Evolutionary conservation across 2,329 filamentous ascomycete species (phyloP).

Genomic region (Aspergillus melleus): DNA sequence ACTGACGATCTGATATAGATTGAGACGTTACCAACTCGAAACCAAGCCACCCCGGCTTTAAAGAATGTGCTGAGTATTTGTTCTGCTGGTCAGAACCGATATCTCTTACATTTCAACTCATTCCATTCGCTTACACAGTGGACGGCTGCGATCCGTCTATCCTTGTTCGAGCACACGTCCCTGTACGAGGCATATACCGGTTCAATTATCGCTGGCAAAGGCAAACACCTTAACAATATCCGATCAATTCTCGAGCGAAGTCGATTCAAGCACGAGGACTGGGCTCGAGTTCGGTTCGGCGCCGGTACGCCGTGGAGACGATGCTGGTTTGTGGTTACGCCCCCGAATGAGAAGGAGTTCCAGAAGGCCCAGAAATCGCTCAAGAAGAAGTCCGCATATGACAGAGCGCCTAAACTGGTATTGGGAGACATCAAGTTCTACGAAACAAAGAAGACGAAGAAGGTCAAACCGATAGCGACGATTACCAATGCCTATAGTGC

Average conservation of each 20-base stretch:
- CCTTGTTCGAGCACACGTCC: conserved; percentile 91
- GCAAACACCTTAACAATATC: conserved; percentile 85
- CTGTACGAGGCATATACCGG: conserved; percentile 97
- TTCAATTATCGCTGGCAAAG: conserved; percentile 91
- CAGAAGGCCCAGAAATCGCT: conserved; percentile 78
- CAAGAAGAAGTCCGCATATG: conserved; percentile 81
- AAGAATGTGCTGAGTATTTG: conserved; percentile 96
- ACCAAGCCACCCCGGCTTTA: conserved; percentile 72
- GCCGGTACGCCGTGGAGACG: conserved; percentile 94
- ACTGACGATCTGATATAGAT: conserved; percentile 55
- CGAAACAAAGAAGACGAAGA: conserved; percentile 91
- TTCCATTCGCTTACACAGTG: conserved; percentile 91
- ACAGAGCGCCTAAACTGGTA: conserved; percentile 67
- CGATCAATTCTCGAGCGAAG: conserved; percentile 81
- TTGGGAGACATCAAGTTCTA: conserved; percentile 96
- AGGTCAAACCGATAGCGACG: conserved; percentile 83
- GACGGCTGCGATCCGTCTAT: conserved; percentile 89
- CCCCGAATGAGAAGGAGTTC: conserved; percentile 90
- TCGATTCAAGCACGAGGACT: conserved; percentile 77
- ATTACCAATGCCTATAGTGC: conserved; percentile 88
- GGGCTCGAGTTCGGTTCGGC: conserved; percentile 92
- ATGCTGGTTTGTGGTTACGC: conserved; percentile 93
- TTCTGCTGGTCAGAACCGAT: conserved; percentile 92
- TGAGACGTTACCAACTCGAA: conserved; percentile 83
- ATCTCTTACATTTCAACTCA: conserved; percentile 94